These are phyloP conservation scores for Emericellopsis atlantica DNA, from an alignment of 2,329 filamentous ascomycete genomes.

Conservation along the genomic window DNA sequence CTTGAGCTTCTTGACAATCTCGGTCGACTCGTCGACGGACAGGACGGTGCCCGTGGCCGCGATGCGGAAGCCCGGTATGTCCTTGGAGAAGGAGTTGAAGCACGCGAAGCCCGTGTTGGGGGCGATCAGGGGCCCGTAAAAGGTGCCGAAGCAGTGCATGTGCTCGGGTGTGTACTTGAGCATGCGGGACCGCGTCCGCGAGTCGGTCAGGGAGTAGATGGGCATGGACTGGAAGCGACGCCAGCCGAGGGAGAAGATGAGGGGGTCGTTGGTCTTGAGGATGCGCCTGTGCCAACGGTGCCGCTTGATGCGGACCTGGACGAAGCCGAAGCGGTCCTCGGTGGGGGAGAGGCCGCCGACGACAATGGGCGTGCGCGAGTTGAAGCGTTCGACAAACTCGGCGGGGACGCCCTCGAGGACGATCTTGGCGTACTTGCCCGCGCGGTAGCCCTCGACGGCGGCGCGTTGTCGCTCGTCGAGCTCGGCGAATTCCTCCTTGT, in stretches of 20 bases:
- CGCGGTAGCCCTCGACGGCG: slow-evolving; percentile 79
- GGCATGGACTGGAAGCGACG: slow-evolving; percentile 85
- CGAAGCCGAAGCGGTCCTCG: slow-evolving; percentile 89
- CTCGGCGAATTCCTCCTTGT: slow-evolving; percentile 80
- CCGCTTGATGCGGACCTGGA: slow-evolving; percentile 92
- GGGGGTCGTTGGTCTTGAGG: slow-evolving; percentile 91
- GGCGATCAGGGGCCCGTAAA: slow-evolving; percentile 88
- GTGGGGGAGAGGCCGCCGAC: slow-evolving; percentile 87
- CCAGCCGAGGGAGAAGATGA: slow-evolving; percentile 97
- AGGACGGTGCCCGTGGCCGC: slow-evolving; percentile 89
- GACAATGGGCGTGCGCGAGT: slow-evolving; percentile 70
- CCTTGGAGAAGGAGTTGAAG: slow-evolving; percentile 77
- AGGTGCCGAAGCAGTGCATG: slow-evolving; percentile 96
- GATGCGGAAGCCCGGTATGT: slow-evolving; percentile 83
- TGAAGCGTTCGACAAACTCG: slow-evolving; percentile 79
- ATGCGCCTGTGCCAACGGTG: slow-evolving; percentile 99
- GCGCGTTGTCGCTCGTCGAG: slow-evolving; percentile 75
- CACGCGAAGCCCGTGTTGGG: slow-evolving; percentile 94
- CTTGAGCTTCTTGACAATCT: slow-evolving; percentile 99
- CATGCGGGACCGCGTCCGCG: slow-evolving; percentile 88
- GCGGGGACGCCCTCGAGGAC: slow-evolving; percentile 80
- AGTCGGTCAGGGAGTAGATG: slow-evolving; percentile 91
- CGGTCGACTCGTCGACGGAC: slow-evolving; percentile 86
- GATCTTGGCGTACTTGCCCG: slow-evolving; percentile 86
- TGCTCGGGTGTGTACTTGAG: slow-evolving; percentile 98